phyloP scores from a whole-genome alignment of 2,329 filamentous ascomycete species.

The Fonsecaea pugnacius region DNA sequence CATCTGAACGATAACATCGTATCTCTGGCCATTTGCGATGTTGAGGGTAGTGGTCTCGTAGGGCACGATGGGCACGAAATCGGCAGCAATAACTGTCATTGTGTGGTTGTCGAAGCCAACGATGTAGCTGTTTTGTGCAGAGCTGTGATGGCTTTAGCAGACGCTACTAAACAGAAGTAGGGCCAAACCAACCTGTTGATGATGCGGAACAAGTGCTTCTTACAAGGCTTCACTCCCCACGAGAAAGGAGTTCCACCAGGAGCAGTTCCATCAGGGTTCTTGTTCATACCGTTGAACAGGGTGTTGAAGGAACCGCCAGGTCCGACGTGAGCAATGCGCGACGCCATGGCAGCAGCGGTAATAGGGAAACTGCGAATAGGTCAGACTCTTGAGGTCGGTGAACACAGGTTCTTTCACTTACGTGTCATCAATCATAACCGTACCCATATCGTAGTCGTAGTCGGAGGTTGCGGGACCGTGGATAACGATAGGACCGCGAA shows the following conservation, averaged over 20 bases:
- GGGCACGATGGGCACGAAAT: slow-evolving; percentile 35
- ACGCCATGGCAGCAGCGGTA: slow-evolving; percentile 25
- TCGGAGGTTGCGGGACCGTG: slow-evolving; percentile 37
- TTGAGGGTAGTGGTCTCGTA: slow-evolving; percentile 45
- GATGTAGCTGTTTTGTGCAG: slow-evolving; percentile 56
- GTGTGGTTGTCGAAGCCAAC: slow-evolving; percentile 60
- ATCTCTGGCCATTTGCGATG: slow-evolving; percentile 50
- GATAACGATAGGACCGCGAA: slow-evolving; percentile 37
- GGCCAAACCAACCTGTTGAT: slow-evolving; percentile 39
- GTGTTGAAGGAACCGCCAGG: slow-evolving; percentile 35
- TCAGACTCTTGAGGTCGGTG: slow-evolving; percentile 7
- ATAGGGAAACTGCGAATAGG: slow-evolving; percentile 38
- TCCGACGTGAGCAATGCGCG: slow-evolving; percentile 33
- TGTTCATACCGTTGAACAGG: slow-evolving; percentile 38
- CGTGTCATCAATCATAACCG: slow-evolving; percentile 37
- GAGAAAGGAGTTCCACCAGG: slow-evolving; percentile 30
- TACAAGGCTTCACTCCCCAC: slow-evolving; percentile 39
- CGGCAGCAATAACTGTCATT: slow-evolving; percentile 53
- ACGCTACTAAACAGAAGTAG: neutral
- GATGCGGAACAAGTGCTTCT: slow-evolving; percentile 43
- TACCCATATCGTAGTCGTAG: slow-evolving; percentile 37
- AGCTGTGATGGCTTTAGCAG: slow-evolving; percentile 34
- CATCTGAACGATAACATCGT: slow-evolving; percentile 43
- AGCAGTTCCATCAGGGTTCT: slow-evolving; percentile 27
- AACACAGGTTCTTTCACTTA: slow-evolving; percentile 6